Evolutionary conservation across 139 green algal genomes (phyloP), one percentile per base, ranked within the genome.

Genomic region (Pycnococcus provasolii): DNA sequence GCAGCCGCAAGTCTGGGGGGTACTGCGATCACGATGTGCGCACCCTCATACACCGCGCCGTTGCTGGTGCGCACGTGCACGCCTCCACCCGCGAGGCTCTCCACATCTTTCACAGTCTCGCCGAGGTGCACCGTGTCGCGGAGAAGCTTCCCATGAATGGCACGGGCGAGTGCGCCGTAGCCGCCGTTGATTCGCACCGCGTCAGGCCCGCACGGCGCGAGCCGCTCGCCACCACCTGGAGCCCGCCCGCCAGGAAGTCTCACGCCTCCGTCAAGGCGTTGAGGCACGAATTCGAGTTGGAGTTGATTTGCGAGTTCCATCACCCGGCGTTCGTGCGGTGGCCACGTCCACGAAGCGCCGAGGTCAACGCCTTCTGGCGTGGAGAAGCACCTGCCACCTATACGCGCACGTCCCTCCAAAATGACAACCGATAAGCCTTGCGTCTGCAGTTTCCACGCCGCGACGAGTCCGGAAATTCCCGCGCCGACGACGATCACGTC

Each of bases 301-400:
- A 47, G 58, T 4, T 13, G n/a, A 4, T 11, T 41, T 15, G 58
- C 58, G 7, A 48, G n/a, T 4, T 26, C 15, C 42, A 39, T 39
- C 5, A 64, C 58, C 37, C 11, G n/a, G 0, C 6, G 9, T 15
- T 64, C 58, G 42, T 64, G 7, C 7, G 58, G 58, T 4, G 37
- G 58, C 58, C 58, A 64, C 42, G 58, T 26, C 58, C 58, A 64
- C 7, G 58, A 64, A 4, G 58, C 58, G 42, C 58, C 58, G 58
- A 64, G 58, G 58, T 64, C 58, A 4, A 37, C 58, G 42, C 58
- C 58, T 4, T 51, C 53, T 15, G 53, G 53, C 15, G 53, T 60
- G 53, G 53, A 60, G 8, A 60, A 60, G 53, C 53, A 60, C 13
- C 53, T 15, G 15, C 53, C 53, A 26, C 53, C 53, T 4, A 60